A percentile compares a stretch with the other conserved stretches of the same genome.
Conservation (phyloP, 345 rosid genomes). For the Eucalyptus cloeziana region DNA sequence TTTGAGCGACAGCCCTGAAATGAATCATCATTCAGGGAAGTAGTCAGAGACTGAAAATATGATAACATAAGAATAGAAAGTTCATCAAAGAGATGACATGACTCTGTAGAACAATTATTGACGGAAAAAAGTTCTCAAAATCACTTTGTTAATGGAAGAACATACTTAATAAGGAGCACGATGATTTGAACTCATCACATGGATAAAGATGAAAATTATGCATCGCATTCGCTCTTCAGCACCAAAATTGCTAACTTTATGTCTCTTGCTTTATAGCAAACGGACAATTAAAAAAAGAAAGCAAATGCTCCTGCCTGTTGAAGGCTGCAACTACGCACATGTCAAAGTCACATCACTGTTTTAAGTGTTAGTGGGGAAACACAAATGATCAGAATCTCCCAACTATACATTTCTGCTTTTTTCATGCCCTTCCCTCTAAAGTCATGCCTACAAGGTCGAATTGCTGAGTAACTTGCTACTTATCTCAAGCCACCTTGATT, state of each 20-base stretch:
- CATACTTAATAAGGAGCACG: not conserved
- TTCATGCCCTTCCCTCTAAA: not conserved
- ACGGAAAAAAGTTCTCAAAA: not conserved
- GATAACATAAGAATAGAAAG: not conserved
- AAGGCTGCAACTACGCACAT: not conserved
- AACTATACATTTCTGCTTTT: not conserved
- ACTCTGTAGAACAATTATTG: not conserved
- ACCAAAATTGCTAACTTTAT: not conserved
- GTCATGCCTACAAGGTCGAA: not conserved
- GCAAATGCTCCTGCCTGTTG: not conserved
- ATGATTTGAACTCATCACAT: not conserved
- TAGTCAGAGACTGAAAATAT: not conserved
- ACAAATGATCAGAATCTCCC: not conserved
- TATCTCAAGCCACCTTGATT: not conserved
- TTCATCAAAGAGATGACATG: not conserved
- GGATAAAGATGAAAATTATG: not conserved
- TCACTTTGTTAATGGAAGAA: not conserved
- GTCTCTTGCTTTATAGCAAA: not conserved
- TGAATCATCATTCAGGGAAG: not conserved
- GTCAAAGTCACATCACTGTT: not conserved
- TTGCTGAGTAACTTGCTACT: not conserved
- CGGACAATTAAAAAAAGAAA: not conserved
- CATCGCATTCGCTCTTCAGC: not conserved
- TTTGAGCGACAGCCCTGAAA: conserved; percentile 82
- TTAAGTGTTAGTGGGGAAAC: not conserved